Base-by-base conservation (phyloP, 2,329 filamentous ascomycete species). In the Exophiala spinifera region DNA sequence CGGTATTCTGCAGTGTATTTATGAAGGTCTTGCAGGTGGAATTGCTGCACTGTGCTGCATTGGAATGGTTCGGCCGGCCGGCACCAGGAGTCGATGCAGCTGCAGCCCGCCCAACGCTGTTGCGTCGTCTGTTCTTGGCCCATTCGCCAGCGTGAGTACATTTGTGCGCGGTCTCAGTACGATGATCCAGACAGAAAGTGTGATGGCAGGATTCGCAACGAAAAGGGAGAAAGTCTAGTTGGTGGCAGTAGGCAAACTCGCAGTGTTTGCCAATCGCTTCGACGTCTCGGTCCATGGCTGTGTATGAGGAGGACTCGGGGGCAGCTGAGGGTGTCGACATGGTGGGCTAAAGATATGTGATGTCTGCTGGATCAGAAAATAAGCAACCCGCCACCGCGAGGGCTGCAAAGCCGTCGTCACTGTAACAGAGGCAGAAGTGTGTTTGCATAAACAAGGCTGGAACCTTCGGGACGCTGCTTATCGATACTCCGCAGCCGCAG, bases 141-240 rank as follows among this genome's bases (percentile, higher is more conserved):
- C 83, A 86, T 66, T 79, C 80, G 49, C 84, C 84, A 31, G 77
- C 79, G 55, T 80, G 76, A 2, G 77, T 64, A 61, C 84, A 87
- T 67, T 84, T 81, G 75, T 99, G 95, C 0, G 89, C 76, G 17
- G 83, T 82, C 75, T 97, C 92, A 65, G 84, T 87, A 51, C 92
- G 88, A 78, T 99, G 94, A 69, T 97, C 92, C 62, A 95, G 87
- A 71, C 95, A 99, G 76, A 85, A 99, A 14, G 87, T 92, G 55
- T 79, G 78, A 66, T 75, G 81, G 75, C 94, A 99, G 63, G 88
- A 94, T 69, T 95, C 89, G 76, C 94, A 99, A 67, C 85, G 81
- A 72, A 97, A 97, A 3, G 94, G 94, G 3, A 99, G 83, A 72
- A 99, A 97, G 74, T 97, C 94, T 57, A 97, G 88, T 69, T 94